Percentiles rank a stretch among this genome's conserved stretches.
These are phyloP conservation scores for Omphalea diandra DNA, from an alignment of 441 rosid genomes.

Conservation along the genomic window DNA sequence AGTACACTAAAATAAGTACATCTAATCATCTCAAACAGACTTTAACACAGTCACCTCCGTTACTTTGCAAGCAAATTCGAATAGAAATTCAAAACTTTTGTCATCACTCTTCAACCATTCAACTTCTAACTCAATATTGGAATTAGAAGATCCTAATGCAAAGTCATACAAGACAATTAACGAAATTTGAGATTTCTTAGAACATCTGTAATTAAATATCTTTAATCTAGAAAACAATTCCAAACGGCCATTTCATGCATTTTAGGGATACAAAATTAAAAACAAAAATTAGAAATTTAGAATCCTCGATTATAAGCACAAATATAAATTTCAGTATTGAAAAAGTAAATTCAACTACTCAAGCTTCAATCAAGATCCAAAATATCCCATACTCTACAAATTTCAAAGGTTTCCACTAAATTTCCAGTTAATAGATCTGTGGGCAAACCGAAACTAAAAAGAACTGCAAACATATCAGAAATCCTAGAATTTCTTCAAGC, in stretches of 20 bases:
- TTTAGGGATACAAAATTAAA: background rate
- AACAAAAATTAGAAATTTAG: background rate
- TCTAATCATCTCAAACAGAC: background rate
- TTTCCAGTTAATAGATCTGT: no score
- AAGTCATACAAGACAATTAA: background rate
- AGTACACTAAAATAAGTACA: background rate
- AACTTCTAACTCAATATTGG: background rate
- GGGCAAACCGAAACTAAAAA: background rate
- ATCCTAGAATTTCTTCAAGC: background rate
- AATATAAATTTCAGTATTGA: background rate
- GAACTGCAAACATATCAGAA: background rate
- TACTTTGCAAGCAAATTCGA: background rate
- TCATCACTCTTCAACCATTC: background rate
- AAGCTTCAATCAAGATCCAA: conserved; percentile 7
- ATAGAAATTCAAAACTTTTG: background rate
- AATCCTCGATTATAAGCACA: background rate
- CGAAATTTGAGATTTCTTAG: background rate
- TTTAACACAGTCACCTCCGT: background rate
- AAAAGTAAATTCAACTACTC: background rate
- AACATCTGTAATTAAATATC: background rate
- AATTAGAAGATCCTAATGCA: background rate
- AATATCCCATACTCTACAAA: background rate
- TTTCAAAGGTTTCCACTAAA: background rate
- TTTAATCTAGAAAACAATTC: background rate
- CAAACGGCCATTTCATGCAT: background rate